Percentiles rank a stretch among this genome's conserved stretches.
phyloP scores from a whole-genome alignment of 2,329 filamentous ascomycete genomes.

The Pseudocercospora cruenta region DNA sequence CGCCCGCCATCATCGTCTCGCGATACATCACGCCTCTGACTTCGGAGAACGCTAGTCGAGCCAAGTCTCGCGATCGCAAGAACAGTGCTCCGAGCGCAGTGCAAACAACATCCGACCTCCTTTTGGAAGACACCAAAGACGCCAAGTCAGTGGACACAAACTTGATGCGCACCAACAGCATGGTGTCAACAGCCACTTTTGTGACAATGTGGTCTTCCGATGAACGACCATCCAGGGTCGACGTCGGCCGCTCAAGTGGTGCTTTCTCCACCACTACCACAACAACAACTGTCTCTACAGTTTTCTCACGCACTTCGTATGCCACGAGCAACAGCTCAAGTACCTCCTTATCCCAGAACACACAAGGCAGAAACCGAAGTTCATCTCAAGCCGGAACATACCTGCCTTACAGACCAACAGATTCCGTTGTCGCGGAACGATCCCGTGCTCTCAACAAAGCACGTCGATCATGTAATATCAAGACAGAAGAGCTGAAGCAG shows the following conservation, averaged over 20 bases:
- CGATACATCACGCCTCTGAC: constrained; percentile 38
- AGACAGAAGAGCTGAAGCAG: constrained; percentile 9
- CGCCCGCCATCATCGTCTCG: constrained; percentile 40
- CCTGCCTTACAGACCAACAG: constrained; percentile 30
- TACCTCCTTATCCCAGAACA: constrained; percentile 7
- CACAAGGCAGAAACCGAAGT: constrained; percentile 12
- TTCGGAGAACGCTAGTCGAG: constrained; percentile 25
- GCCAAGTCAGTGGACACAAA: constrained; percentile 21
- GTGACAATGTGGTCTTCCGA: constrained; percentile 30
- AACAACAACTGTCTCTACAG: constrained; percentile 18
- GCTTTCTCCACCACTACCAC: constrained; percentile 20
- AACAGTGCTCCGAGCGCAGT: constrained; percentile 21
- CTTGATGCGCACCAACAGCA: constrained; percentile 33
- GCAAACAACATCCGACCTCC: constrained; percentile 26
- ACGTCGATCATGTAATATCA: constrained; percentile 22
- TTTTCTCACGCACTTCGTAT: constrained; percentile 16
- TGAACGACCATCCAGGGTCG: constrained; percentile 21
- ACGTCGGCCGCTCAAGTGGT: constrained; percentile 23
- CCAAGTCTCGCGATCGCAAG: constrained; percentile 4
- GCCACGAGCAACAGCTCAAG: constrained; percentile 12
- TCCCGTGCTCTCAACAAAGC: constrained; percentile 32
- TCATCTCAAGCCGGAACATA: constrained; percentile 22
- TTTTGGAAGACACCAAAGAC: constrained; percentile 29
- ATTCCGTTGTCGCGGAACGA: constrained; percentile 32
- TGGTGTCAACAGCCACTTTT: constrained; percentile 32